A percentile compares a stretch with the other conserved stretches of the same genome.
Evolutionary conservation across 2,329 filamentous ascomycete genomes (phyloP).

Genomic region (Teratosphaeria destructans): DNA sequence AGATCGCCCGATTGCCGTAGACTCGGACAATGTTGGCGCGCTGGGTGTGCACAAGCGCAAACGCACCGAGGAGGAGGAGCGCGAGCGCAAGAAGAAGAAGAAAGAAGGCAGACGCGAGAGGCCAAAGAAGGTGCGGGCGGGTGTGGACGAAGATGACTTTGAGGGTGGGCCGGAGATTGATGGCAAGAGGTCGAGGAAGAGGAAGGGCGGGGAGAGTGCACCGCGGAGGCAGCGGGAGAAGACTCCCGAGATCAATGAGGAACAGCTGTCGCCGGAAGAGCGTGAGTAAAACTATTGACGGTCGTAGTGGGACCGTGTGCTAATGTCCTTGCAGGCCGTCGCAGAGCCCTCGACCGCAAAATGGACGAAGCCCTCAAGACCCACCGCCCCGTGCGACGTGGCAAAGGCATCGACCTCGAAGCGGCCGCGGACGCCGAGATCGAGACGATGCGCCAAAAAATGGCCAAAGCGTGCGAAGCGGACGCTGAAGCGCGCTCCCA

Average conservation of each 20-base stretch:
- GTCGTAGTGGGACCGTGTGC: not conserved
- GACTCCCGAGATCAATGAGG: slow-evolving; percentile 59
- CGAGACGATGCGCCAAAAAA: slow-evolving; percentile 72
- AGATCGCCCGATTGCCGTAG: slow-evolving; percentile 49
- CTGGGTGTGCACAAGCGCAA: slow-evolving; percentile 55
- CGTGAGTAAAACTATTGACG: slow-evolving; percentile 38
- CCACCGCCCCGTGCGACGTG: slow-evolving; percentile 65
- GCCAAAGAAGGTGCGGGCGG: slow-evolving; percentile 32
- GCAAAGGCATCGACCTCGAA: slow-evolving; percentile 86
- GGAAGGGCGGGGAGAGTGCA: slow-evolving; percentile 32
- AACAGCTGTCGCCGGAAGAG: slow-evolving; percentile 73
- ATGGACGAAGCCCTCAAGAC: slow-evolving; percentile 86
- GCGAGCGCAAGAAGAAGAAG: slow-evolving; percentile 56
- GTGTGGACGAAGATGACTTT: slow-evolving; percentile 38
- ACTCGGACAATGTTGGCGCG: slow-evolving; percentile 50
- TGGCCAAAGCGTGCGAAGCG: slow-evolving; percentile 80
- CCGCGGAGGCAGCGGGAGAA: slow-evolving; percentile 29
- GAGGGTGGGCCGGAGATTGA: slow-evolving; percentile 44
- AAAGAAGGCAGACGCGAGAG: slow-evolving; percentile 45
- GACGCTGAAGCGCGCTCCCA: slow-evolving; percentile 75
- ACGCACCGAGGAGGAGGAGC: slow-evolving; percentile 52
- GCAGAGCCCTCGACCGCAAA: slow-evolving; percentile 71
- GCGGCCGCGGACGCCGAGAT: slow-evolving; percentile 85
- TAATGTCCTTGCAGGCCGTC: slow-evolving; percentile 43
- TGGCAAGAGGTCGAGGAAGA: slow-evolving; percentile 43